Base-by-base conservation (phyloP, 441 rosid genomes). In the Gossypium trilobum region DNA sequence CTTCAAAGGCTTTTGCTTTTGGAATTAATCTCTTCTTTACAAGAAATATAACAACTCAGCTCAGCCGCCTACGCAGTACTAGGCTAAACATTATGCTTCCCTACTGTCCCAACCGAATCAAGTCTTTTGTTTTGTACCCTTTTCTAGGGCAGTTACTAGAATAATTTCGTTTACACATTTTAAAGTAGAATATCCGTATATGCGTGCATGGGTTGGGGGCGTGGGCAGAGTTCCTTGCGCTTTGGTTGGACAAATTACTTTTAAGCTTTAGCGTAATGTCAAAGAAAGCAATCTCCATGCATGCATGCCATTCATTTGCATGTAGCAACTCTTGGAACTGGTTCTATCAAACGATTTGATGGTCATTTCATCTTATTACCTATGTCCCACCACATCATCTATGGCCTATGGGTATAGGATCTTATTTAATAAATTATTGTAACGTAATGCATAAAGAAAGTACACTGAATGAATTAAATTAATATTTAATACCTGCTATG, bases 31-130 rank as follows among this genome's bases (percentile, higher is more conserved):
- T 13, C 2, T 7, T 36, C 6, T 39, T 16, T 14, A 29, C 29
- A 23, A 23, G 27, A 42, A 65, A 19, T 22, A 22, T 4, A 42
- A 44, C 5, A 65, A 36, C 39, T 44, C 73, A 10, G 77, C 39
- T 44, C 73, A 10, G 77, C 71, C 72, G 69, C 67, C 79, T 11
- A 31, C 9, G 4, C 20, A 50, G 63, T 25, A 33, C 25, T 57
- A 58, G 46, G 69, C 50, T 29, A 46, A 51, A 70, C 54, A 62
- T 48, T 48, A 66, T 57, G 78, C 64, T 73, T 20, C 70, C 57
- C 58, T 60, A 67, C 36, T 68, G 77, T 54, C 75, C 9, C 9
- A n/a, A 39, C 48, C 27, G 36, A 39, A 70, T 13, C 20, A 57
- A 55, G 5, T 23, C 29, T 11, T 56, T 22, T 10, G 23, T n/a